A percentile compares a stretch with the other conserved stretches of the same genome.
Conservation (phyloP, 2,329 filamentous ascomycete genomes). For the Amylocarpus encephaloides region DNA sequence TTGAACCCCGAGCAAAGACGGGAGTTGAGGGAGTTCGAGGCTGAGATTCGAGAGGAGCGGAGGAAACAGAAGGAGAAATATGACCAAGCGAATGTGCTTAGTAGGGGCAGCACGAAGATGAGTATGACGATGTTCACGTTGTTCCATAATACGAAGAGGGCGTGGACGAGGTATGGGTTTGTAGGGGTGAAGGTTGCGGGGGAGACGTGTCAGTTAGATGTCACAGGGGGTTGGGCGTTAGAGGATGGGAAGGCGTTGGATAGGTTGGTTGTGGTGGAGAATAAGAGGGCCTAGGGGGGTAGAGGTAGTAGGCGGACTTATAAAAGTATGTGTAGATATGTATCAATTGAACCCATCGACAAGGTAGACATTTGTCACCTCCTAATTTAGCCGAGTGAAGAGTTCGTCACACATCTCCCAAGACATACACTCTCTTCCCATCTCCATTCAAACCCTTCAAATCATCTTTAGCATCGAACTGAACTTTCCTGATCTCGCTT, state of each 20-base stretch:
- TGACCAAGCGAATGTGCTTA: slow-evolving; percentile 49
- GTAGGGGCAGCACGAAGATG: slow-evolving; percentile 51
- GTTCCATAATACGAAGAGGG: slow-evolving; percentile 42
- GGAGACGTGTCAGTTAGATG: slow-evolving; percentile 51
- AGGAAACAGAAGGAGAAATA: slow-evolving; percentile 30
- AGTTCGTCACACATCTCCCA: no score
- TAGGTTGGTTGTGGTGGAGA: slow-evolving; percentile 39
- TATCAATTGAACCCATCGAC: no score
- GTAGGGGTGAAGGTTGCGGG: slow-evolving; percentile 43
- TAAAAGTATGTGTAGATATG: no score
- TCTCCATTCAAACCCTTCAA: no score
- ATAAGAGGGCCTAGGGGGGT: no score
- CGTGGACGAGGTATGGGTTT: slow-evolving; percentile 52
- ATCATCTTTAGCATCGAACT: no score
- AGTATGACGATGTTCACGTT: slow-evolving; percentile 37
- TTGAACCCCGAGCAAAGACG: slow-evolving; percentile 23
- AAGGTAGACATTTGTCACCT: no score
- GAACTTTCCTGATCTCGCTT: no score
- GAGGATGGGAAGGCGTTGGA: slow-evolving; percentile 55
- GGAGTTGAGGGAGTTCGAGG: slow-evolving; percentile 17
- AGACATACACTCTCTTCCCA: no score
- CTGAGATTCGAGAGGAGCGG: slow-evolving; percentile 34
- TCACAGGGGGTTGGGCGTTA: slow-evolving; percentile 50
- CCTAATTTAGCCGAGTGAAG: no score
- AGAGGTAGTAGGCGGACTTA: no score